phyloP scores from a whole-genome alignment of 768 basidiomycete species.

The Lanmaoa rubissima region DNA sequence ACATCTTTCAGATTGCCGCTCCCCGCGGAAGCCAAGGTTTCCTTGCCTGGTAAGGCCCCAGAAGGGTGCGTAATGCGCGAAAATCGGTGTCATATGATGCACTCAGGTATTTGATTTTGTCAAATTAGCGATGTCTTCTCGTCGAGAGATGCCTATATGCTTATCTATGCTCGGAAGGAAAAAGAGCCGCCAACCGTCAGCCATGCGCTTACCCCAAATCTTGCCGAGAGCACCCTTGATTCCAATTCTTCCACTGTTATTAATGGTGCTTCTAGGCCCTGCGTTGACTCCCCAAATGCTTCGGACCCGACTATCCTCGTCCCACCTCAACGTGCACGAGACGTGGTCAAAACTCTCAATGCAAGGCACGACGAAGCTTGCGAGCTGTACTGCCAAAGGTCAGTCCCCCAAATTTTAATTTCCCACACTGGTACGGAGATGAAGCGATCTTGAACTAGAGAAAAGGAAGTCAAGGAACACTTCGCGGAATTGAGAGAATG shows the following conservation, averaged over 20 bases:
- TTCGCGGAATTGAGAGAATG: constrained; percentile 53
- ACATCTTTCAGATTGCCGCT: constrained; percentile 20
- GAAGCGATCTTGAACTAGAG: constrained; percentile 34
- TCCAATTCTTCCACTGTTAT: constrained; percentile 11
- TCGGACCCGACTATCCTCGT: constrained; percentile 26
- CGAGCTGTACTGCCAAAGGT: constrained; percentile 48
- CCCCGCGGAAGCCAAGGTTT: constrained; percentile 19
- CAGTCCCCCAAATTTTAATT: constrained; percentile 25
- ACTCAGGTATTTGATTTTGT: constrained; percentile 22
- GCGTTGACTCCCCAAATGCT: constrained; percentile 5
- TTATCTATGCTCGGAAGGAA: constrained; percentile 71
- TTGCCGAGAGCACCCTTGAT: constrained; percentile 17
- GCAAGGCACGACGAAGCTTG: constrained; percentile 52
- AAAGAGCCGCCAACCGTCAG: constrained; percentile 7
- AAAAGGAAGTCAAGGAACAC: constrained; percentile 36
- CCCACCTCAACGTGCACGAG: constrained; percentile 56
- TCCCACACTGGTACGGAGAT: constrained; percentile 16
- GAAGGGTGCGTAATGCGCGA: constrained; percentile 83
- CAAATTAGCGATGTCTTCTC: constrained; percentile 46
- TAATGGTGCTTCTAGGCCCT: constrained; percentile 21
- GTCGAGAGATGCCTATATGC: constrained; percentile 93
- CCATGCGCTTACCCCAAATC: constrained; percentile 19
- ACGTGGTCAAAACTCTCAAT: constrained; percentile 57
- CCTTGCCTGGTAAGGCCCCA: constrained; percentile 24
- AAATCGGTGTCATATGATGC: constrained; percentile 47